Evolutionary conservation across 2,329 filamentous ascomycete genomes (phyloP).

Genomic region (Setomelanomma holmii): DNA sequence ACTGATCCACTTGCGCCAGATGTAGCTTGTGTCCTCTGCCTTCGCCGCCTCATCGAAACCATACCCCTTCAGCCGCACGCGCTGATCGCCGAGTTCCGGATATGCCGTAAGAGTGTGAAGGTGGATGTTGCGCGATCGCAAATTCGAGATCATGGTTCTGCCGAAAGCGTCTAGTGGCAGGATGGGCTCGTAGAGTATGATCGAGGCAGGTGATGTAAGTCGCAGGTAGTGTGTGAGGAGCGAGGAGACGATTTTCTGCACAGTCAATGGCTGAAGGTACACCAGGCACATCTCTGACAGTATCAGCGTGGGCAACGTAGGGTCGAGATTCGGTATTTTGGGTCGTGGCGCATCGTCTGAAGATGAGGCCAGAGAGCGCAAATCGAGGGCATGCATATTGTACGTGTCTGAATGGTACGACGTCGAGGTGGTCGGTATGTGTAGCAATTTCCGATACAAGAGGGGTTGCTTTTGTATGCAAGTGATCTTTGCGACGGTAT

Average conservation of each 20-base stretch:
- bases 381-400: constrained; percentile 67
- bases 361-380: constrained; percentile 63
- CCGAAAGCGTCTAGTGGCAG: constrained; percentile 86
- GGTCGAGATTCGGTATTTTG: constrained; percentile 55
- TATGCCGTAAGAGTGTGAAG: constrained; percentile 84
- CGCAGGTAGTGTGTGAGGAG: constrained; percentile 46
- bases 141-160: constrained; percentile 88
- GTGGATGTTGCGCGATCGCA: constrained; percentile 79
- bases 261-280: constrained; percentile 75
- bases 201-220: constrained; percentile 58
- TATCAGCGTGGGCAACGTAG: constrained; percentile 76
- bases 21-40: constrained; percentile 68
- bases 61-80: constrained; percentile 67
- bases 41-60: constrained; percentile 68
- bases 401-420: constrained; percentile 59
- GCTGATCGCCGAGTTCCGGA: constrained; percentile 71
- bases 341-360: constrained; percentile 26
- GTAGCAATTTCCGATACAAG: constrained; percentile 35
- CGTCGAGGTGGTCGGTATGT: constrained; percentile 35
- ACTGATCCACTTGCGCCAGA: constrained; percentile 79
- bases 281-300: constrained; percentile 96
- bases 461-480: constrained; percentile 45
- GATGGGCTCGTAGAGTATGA: constrained; percentile 90
- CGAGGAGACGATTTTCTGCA: constrained; percentile 65
- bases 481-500: constrained; percentile 70